A percentile compares a stretch with the other conserved stretches of the same genome.
phyloP scores from a whole-genome alignment of 129 eudicot species.

The Scalesia atractyloides region DNA sequence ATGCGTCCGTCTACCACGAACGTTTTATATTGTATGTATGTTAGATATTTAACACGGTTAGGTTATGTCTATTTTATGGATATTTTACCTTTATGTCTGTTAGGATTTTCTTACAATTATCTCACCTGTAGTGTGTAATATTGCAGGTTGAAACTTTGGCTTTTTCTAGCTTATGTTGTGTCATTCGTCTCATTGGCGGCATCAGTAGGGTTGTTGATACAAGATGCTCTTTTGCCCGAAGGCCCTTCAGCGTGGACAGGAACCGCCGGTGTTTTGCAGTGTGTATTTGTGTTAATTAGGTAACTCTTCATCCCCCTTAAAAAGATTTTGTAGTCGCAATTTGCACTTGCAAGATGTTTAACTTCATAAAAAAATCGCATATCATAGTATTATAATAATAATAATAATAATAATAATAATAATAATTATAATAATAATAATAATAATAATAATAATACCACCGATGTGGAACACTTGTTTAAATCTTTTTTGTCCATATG shows the following conservation, averaged over 20 bases:
- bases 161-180: slow-evolving; percentile 90
- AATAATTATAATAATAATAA: too few relatives aligned
- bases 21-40: too few relatives aligned
- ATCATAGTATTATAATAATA: not conserved
- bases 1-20: too few relatives aligned
- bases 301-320: slow-evolving; percentile 7
- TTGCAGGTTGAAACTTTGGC: slow-evolving; percentile 97
- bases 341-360: not conserved
- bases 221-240: slow-evolving; percentile 74
- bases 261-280: slow-evolving; percentile 93
- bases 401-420: not conserved
- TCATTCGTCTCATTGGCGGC: slow-evolving; percentile 97
- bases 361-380: not conserved
- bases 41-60: too few relatives aligned
- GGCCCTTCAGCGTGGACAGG: slow-evolving; percentile 98
- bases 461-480: not conserved
- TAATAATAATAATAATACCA: not conserved
- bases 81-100: too few relatives aligned
- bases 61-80: too few relatives aligned
- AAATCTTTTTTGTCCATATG: not conserved
- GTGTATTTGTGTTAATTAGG: slow-evolving; percentile 93
- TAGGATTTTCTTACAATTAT: not conserved
- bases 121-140: slow-evolving; percentile 21
- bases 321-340: not conserved
- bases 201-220: slow-evolving; percentile 87